Percentiles rank a stretch among this genome's conserved stretches.
Evolutionary conservation across 108 stramenopile genomes (phyloP).

Genomic region (Cyclostephanos invisitatus): DNA sequence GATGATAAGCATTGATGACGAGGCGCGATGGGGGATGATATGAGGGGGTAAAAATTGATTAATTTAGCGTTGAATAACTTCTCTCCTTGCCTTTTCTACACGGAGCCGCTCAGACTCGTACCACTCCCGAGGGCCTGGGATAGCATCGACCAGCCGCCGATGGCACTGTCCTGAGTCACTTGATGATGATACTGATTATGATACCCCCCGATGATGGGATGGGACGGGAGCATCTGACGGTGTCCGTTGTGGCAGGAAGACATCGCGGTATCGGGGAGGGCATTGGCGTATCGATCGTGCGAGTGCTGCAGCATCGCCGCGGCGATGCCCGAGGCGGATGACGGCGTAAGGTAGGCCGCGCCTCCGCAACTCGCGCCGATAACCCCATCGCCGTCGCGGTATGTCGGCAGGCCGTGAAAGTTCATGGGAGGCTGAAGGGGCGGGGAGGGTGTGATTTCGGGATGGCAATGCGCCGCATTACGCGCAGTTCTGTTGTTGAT

Average conservation of each 20-base stretch:
- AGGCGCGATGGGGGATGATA: not conserved
- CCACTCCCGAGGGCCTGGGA: not conserved
- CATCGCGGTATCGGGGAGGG: not conserved
- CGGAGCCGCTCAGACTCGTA: not conserved
- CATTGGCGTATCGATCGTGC: not conserved
- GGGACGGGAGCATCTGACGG: not conserved
- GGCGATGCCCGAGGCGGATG: not conserved
- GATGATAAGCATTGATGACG: not conserved
- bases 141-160: not conserved
- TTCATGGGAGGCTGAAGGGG: slow-evolving; percentile 3
- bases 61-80: not conserved
- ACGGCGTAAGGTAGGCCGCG: not conserved
- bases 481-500: not conserved
- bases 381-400: not conserved
- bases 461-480: not conserved
- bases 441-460: slow-evolving; percentile 5
- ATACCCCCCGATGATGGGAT: not conserved
- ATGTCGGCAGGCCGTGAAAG: not conserved
- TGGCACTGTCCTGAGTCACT: not conserved
- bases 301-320: not conserved
- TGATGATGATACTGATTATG: not conserved
- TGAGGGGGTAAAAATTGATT: not conserved
- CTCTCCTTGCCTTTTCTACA: not conserved
- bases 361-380: not conserved
- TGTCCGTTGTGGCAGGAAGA: not conserved